Base-by-base conservation (phyloP, 2,329 filamentous ascomycete species). In the Fusarium sambucinum region DNA sequence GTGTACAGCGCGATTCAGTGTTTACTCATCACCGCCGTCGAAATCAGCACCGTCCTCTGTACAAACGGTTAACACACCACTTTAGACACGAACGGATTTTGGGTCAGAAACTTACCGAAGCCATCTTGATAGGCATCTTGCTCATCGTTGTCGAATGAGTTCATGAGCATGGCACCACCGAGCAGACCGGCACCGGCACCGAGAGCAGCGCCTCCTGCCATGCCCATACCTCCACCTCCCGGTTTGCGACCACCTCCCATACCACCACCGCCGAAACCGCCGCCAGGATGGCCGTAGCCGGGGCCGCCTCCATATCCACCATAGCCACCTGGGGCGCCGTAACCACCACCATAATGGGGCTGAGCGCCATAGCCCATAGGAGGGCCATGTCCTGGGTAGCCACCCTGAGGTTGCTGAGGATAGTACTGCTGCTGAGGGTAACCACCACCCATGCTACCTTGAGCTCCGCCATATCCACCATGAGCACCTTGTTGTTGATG, bases 141-240 rank as follows among this genome's bases (percentile, higher is more conserved):
- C 69, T 92, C 79, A 46, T 85, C 87, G 56, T 91, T 87, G 57
- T 91, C 80, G 51, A 94, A 83, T 2, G 90, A 89, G 74, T 91
- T 84, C 3, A 85, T 90, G 32, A 97, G 79, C 73, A 97, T 66
- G 65, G 88, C 86, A 56, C 94, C 94, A 71, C 93, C 94, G 2
- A 97, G 73, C 76, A 97, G 75, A 78, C 94, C 94, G 67, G 91
- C 94, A 70, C 93, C 94, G 6, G 92, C 78, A 81, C 94, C 94
- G 42, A 97, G 81, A 23, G 92, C 92, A 11, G 90, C 88, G 52
- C 90, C 93, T 47, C 92, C 93, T 2, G 85, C 87, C 62, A 87
- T 84, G n/a, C 92, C 92, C 80, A 95, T 77, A 21, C 78, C 77
- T 44, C 79, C 80, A 27, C 81, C 80, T 51, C 78, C 78, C 46